Conservation (phyloP, 768 basidiomycete species). For the Imleria badia region DNA sequence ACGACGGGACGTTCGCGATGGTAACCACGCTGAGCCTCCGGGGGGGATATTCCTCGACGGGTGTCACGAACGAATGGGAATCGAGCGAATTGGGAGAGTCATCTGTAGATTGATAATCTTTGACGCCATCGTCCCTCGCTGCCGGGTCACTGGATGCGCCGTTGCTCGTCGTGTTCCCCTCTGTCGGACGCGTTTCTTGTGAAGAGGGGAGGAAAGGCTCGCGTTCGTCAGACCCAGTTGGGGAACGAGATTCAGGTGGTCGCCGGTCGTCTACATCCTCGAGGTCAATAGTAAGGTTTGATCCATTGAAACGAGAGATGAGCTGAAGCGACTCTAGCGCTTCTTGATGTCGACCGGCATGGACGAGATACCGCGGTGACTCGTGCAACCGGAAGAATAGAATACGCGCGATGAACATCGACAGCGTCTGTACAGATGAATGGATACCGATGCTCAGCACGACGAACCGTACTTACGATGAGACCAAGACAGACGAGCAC, state of each 20-base stretch:
- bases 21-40: conserved; percentile 27
- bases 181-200: conserved; percentile 21
- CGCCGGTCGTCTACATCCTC: conserved; percentile 63
- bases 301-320: conserved; percentile 87
- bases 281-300: conserved; percentile 60
- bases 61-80: conserved; percentile 21
- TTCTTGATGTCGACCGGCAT: conserved; percentile 80
- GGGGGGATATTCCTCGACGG: conserved; percentile 29
- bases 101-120: conserved; percentile 29
- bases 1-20: conserved; percentile 26
- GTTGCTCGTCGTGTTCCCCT: background rate
- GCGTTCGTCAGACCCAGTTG: conserved; percentile 25
- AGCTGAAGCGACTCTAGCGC: conserved; percentile 80
- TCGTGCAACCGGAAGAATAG: conserved; percentile 91
- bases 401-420: conserved; percentile 86
- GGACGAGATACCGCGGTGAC: conserved; percentile 90
- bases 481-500: conserved; percentile 75
- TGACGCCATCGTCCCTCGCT: conserved; percentile 18
- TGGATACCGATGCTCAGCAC: background rate
- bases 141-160: conserved; percentile 2
- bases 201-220: conserved; percentile 27
- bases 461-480: conserved; percentile 60
- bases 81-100: conserved; percentile 33
- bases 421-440: conserved; percentile 59
- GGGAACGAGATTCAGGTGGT: conserved; percentile 21